phyloP scores from a whole-genome alignment of 108 stramenopile species.

The Fistulifera pelliculosa region DNA sequence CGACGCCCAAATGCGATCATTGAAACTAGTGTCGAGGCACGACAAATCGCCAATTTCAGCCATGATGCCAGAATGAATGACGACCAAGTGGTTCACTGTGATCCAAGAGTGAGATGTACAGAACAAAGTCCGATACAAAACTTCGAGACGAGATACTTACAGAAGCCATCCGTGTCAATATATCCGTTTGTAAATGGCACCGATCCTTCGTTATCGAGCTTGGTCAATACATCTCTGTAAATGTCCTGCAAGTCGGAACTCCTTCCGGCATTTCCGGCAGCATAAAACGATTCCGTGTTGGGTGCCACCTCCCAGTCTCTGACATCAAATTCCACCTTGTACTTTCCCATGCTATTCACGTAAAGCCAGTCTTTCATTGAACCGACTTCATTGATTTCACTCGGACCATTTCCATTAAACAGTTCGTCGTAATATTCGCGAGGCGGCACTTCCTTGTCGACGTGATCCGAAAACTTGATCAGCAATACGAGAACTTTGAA shows the following conservation, averaged over 20 bases:
- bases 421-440: slow-evolving; percentile 6
- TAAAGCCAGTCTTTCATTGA: slow-evolving; percentile 2
- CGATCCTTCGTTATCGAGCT: slow-evolving; percentile 7
- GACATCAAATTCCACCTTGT: slow-evolving; percentile 9
- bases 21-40: slow-evolving; percentile 14
- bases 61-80: slow-evolving; percentile 48
- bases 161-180: slow-evolving; percentile 17
- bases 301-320: slow-evolving; percentile 15
- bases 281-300: slow-evolving; percentile 16
- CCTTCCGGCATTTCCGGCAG: slow-evolving; percentile 4
- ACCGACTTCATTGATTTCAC: not conserved
- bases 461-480: slow-evolving; percentile 9
- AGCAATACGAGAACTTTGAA: slow-evolving; percentile 6
- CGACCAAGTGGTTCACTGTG: slow-evolving; percentile 18
- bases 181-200: slow-evolving; percentile 3
- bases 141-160: no score
- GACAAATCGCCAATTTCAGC: slow-evolving; percentile 42
- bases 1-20: slow-evolving; percentile 16
- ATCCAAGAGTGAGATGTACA: no score
- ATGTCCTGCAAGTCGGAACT: not conserved
- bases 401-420: slow-evolving; percentile 4
- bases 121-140: no score
- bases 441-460: not conserved
- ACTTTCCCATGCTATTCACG: slow-evolving; percentile 2
- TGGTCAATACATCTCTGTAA: slow-evolving; percentile 1